phyloP scores from a whole-genome alignment of 352 stramenopile genomes.

The Phytophthora brassicae region DNA sequence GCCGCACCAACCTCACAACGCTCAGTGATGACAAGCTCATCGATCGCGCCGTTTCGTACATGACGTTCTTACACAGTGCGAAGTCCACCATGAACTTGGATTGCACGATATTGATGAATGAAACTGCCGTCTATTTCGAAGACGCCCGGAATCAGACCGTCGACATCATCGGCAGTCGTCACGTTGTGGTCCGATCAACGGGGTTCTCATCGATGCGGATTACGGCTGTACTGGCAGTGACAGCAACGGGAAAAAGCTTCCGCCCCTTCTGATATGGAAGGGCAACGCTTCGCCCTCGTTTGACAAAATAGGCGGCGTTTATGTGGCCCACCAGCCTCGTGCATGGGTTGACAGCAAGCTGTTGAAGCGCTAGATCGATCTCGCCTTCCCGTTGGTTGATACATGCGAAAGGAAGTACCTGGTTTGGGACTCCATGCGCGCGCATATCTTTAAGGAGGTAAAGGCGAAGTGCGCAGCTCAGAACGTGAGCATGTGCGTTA shows the following conservation, averaged over 20 bases:
- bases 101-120: constrained; percentile 27
- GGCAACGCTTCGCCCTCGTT: constrained; percentile 9
- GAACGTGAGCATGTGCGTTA: not conserved
- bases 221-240: constrained; percentile 16
- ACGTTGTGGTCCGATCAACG: constrained; percentile 28
- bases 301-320: constrained; percentile 2
- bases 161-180: constrained; percentile 15
- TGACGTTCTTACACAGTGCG: constrained; percentile 4
- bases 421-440: constrained; percentile 28
- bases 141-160: constrained; percentile 15
- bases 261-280: constrained; percentile 15
- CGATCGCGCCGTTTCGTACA: constrained; percentile 12
- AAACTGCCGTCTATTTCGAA: constrained; percentile 36
- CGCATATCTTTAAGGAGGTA: constrained; percentile 19
- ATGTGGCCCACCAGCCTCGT: constrained; percentile 12
- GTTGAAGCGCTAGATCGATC: constrained; percentile 2
- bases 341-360: constrained; percentile 17
- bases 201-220: constrained; percentile 32
- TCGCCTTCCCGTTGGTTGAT: constrained; percentile 5
- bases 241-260: constrained; percentile 14
- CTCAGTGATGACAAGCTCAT: constrained; percentile 18
- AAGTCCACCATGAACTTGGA: constrained; percentile 9
- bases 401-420: constrained; percentile 2
- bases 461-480: constrained; percentile 10
- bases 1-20: constrained; percentile 24